A percentile compares a stretch with the other conserved stretches of the same genome.
Conservation (phyloP, 129 eudicot species). For the Ambrosia artemisiifolia region DNA sequence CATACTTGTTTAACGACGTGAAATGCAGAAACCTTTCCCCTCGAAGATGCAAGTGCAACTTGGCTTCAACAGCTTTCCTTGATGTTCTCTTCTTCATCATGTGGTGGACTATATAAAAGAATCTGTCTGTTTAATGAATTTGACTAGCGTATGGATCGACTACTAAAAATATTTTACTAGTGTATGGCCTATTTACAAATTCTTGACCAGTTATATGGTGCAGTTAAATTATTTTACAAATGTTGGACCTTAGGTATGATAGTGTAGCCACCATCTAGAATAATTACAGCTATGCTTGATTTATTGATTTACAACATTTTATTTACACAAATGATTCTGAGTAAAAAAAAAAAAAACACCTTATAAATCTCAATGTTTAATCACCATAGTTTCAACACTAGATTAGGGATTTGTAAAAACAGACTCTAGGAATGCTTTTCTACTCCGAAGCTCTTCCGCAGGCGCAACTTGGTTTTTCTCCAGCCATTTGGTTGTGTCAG, state of each 20-base stretch:
- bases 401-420: not conserved
- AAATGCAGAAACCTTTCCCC: no score
- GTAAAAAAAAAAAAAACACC: not conserved
- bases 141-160: no score
- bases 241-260: conserved; percentile 9
- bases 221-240: not conserved
- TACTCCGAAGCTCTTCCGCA: conserved; percentile 1
- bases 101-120: no score
- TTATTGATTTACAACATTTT: no score
- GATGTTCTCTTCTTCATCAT: no score
- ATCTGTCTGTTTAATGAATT: no score
- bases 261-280: conserved; percentile 20
- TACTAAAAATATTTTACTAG: no score
- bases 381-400: not conserved
- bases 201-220: not conserved
- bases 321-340: no score
- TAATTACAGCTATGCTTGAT: conserved; percentile 1
- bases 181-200: no score
- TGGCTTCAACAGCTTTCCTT: no score
- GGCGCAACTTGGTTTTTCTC: conserved; percentile 7
- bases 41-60: no score
- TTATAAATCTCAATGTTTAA: not conserved
- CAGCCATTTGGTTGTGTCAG: conserved; percentile 17
- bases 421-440: not conserved
- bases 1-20: no score